phyloP scores from a whole-genome alignment of 2,329 filamentous ascomycete genomes.

The Claviceps cyperi region DNA sequence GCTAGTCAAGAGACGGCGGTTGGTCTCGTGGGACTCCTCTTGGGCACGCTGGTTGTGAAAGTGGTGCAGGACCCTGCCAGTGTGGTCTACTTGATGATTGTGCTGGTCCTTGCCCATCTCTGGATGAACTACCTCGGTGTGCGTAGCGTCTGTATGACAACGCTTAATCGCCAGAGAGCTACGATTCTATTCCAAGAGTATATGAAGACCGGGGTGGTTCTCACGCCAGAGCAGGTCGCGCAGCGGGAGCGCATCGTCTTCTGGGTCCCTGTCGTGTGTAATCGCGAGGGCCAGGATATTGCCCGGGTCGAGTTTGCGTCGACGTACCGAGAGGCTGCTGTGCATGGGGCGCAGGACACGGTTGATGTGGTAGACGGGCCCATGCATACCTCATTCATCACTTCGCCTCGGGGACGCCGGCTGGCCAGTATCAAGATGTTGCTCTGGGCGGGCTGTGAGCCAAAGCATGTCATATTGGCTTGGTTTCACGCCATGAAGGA shows the following conservation, averaged over 20 bases:
- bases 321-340: conserved; percentile 25
- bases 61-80: conserved; percentile 53
- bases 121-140: conserved; percentile 80
- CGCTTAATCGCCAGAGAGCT: conserved; percentile 74
- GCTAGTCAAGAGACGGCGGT: conserved; percentile 92
- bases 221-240: conserved; percentile 53
- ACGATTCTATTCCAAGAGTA: conserved; percentile 57
- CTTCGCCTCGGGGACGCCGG: conserved; percentile 9
- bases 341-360: conserved; percentile 7
- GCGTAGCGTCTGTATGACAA: conserved; percentile 66
- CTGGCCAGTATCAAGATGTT: conserved; percentile 20
- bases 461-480: conserved; percentile 18
- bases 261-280: conserved; percentile 20
- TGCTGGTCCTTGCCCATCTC: conserved; percentile 63
- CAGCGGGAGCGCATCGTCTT: conserved; percentile 48
- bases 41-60: conserved; percentile 68
- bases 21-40: conserved; percentile 73
- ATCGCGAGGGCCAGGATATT: conserved; percentile 13
- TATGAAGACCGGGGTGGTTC: conserved; percentile 32
- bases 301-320: conserved; percentile 26
- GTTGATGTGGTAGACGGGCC: conserved; percentile 16
- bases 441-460: conserved; percentile 17
- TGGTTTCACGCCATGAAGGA: conserved; percentile 25
- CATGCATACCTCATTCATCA: conserved; percentile 17
- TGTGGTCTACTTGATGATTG: conserved; percentile 60